Conservation (phyloP, 2,329 filamentous ascomycete species). For the Aspergillus jensenii region DNA sequence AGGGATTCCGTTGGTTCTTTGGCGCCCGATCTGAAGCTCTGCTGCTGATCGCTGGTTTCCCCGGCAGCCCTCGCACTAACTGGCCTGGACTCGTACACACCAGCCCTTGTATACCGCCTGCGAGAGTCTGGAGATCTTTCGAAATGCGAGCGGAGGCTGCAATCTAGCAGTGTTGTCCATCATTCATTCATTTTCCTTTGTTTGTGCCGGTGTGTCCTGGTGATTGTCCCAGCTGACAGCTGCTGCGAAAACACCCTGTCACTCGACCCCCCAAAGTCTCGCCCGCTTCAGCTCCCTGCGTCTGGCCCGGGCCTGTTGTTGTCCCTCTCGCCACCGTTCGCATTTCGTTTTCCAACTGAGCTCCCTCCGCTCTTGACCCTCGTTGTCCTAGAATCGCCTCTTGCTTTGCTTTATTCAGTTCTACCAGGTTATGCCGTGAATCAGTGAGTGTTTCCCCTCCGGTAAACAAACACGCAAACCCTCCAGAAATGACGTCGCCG, state of each 20-base stretch:
- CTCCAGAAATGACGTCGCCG: conserved; percentile 7
- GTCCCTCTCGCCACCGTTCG: background rate
- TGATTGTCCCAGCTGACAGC: conserved; percentile 12
- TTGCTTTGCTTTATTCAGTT: background rate
- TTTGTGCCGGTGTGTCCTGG: background rate
- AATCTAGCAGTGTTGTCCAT: background rate
- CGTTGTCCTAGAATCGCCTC: background rate
- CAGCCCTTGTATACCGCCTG: conserved; percentile 4
- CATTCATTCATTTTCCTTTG: background rate
- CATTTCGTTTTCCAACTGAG: background rate
- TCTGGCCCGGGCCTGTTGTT: background rate
- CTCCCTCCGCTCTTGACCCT: background rate
- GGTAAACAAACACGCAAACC: conserved; percentile 8
- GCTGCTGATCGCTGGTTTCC: conserved; percentile 16
- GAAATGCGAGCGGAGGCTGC: conserved; percentile 1
- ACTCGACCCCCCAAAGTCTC: conserved; percentile 2
- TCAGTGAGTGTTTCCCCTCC: conserved; percentile 5
- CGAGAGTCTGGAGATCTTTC: background rate
- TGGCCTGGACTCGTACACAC: conserved; percentile 1
- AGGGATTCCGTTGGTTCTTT: conserved; percentile 6
- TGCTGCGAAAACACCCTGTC: background rate
- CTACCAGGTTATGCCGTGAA: conserved; percentile 6
- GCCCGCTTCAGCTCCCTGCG: conserved; percentile 3
- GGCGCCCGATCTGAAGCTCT: conserved; percentile 10
- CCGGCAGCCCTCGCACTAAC: conserved; percentile 15